Base-by-base conservation (phyloP, 345 rosid genomes). In the Acer saccharum region DNA sequence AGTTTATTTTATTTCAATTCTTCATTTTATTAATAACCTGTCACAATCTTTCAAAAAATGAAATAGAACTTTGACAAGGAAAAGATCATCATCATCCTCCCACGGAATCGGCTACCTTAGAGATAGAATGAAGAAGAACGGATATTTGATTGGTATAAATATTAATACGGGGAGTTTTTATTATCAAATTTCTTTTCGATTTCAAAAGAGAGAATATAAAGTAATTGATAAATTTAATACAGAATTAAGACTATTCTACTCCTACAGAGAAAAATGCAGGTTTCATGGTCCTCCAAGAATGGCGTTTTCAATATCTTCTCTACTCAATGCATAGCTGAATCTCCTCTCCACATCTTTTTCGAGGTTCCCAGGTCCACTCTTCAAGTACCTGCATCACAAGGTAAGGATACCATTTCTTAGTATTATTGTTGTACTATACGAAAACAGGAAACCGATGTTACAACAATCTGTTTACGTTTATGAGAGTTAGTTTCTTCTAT, bases 341-440 rank as follows among this genome's bases (percentile, higher is more conserved):
- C 98, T 91, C 81, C 99, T 92, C 81, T 93, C 99, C 72, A 95
- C 80, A 60, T 95, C 99, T 76, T 92, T 93, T 74, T 96, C 97
- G 3, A 95, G 94, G 84, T 79, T 90, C 11, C 97, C 98, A 11
- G 97, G 95, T n/a, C 98, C 98, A 76, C 81, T 92, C 89, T 88
- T 96, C 84, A 91, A 78, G 86, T 96, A 93, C 91, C 98, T 96
- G 94, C 75, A 52, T 57, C 46, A 71, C 18, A 78, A 35, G 29
- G 73, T 13, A 72, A 78, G 21, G 23, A 73, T 13, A 72, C 27
- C 27, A 23, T 57, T 44, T 70, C 44, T 77, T 11, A 80, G 78
- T 32, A 16, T 39, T 69, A 13, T 12, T 1, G 10, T 1, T 3
- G n/a, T 21, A 29, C 65, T 3, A 18, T 7, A 27, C 1, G 8